Conservation (phyloP, 371 early-diverging fungal genomes). For the Mortierella sp. region DNA sequence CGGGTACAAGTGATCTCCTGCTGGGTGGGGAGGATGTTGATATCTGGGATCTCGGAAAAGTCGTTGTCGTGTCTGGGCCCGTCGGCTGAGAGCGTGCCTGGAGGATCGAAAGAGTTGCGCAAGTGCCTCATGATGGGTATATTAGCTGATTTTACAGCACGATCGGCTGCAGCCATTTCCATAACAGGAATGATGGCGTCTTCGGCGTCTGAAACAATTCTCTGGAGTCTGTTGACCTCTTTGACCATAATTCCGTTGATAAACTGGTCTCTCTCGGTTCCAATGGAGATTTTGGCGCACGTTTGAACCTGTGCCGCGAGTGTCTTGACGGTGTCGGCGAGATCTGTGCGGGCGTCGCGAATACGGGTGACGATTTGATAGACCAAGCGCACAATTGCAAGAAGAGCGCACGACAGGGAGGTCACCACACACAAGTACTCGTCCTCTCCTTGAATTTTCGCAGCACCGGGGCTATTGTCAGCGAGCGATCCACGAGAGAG, state of each 20-base stretch:
- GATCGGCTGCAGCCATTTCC: no score
- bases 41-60: slow-evolving; percentile 44
- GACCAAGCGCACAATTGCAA: slow-evolving; percentile 49
- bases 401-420: no score
- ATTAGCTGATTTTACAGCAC: no score
- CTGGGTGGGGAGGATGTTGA: slow-evolving; percentile 61
- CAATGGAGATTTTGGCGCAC: not conserved
- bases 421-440: no score
- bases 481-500: slow-evolving; percentile 15
- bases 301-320: not conserved
- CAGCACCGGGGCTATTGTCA: not conserved
- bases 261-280: slow-evolving; percentile 15
- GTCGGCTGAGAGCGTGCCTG: slow-evolving; percentile 37
- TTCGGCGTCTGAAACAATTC: slow-evolving; percentile 23
- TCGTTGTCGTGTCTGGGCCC: slow-evolving; percentile 64
- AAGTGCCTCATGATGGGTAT: no score
- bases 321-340: slow-evolving; percentile 3
- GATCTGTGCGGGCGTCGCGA: slow-evolving; percentile 27
- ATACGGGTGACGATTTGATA: slow-evolving; percentile 48
- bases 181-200: not conserved
- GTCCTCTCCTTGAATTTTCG: not conserved
- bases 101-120: no score
- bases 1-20: slow-evolving; percentile 49
- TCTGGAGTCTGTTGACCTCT: slow-evolving; percentile 15
- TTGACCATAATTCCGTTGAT: slow-evolving; percentile 19